Evolutionary conservation across 169 alveolate genomes (phyloP), one percentile per base, ranked within the genome.

Genomic region (Plasmodium vivax): DNA sequence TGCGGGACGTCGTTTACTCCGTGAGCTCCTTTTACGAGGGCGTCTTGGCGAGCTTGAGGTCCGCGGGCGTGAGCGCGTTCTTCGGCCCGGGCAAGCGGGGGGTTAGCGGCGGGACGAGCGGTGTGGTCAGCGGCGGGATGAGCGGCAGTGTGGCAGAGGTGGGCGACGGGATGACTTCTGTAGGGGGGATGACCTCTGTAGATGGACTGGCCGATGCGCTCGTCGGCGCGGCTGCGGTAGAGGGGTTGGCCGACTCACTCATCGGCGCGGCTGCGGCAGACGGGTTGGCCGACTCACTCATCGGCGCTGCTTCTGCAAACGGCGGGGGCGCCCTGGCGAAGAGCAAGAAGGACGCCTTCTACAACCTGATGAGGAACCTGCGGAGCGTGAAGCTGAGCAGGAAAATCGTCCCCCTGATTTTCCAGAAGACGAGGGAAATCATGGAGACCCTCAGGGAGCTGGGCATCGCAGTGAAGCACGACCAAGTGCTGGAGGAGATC

Each of bases 401-500:
- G 47, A 90, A 90, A 80, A 80, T 90, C 6, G 62, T 90, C 38
- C 94, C 94, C 16, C 51, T 90, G 72, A 62, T 90, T 80, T 90
- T 90, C 34, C 94, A 90, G 16, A 90, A 90, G 23, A 38, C 82
- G 19, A 90, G 82, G 41, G 94, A 90, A 80, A 90, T 90, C 12
- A 80, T 90, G 47, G 91, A 90, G 72, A 90, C 81, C 10, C 82
- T 90, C 16, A 90, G 72, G 32, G 94, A 90, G 19, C n/a, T 90
- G 2, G 90, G 82, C 54, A 90, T 90, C 38, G 34, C 56, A 2
- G 73, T 80, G 12, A 80, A 90, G 41, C 73, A 90, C 72, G 80
- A 90, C 71, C 91, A 90, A 96, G 96, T 96, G 75, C 97, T 71
- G 19, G 94, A 90, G 8, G 82, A 90, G 43, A 58, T 90, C 14